These are phyloP conservation scores for Anthoceros angustus DNA, from an alignment of 225 moss, liverwort and hornwort genomes.

Conservation along the genomic window DNA sequence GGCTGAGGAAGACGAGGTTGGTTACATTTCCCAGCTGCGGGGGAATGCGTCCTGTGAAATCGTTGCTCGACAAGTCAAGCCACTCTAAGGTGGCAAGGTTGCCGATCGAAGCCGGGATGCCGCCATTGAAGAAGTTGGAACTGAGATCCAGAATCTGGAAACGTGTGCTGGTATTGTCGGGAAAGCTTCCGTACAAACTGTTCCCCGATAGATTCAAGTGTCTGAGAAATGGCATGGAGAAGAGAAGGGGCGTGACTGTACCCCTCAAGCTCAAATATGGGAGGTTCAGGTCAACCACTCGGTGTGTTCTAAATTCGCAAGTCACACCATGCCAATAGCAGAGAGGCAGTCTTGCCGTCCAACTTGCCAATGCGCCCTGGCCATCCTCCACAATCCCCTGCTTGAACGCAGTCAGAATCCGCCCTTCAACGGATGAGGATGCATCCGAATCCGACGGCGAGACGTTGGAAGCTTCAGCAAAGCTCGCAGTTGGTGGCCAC, in stretches of 20 bases:
- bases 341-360: neutral
- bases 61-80: neutral
- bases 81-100: neutral
- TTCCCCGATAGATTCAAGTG: neutral
- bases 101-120: neutral
- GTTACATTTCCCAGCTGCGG: neutral
- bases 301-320: neutral
- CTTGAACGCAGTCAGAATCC: neutral
- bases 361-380: neutral
- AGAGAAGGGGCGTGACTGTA: neutral
- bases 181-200: neutral
- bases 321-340: neutral
- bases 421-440: neutral
- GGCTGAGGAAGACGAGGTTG: neutral
- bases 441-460: neutral
- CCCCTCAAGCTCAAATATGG: neutral
- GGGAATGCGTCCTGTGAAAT: neutral
- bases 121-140: neutral
- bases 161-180: neutral
- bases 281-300: neutral
- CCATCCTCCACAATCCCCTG: neutral
- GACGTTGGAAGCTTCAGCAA: neutral
- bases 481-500: neutral
- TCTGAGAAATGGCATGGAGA: neutral
- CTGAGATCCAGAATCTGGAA: neutral